Conservation (phyloP, 1,139 yeast genomes). For the Zygosaccharomyces sapae region DNA sequence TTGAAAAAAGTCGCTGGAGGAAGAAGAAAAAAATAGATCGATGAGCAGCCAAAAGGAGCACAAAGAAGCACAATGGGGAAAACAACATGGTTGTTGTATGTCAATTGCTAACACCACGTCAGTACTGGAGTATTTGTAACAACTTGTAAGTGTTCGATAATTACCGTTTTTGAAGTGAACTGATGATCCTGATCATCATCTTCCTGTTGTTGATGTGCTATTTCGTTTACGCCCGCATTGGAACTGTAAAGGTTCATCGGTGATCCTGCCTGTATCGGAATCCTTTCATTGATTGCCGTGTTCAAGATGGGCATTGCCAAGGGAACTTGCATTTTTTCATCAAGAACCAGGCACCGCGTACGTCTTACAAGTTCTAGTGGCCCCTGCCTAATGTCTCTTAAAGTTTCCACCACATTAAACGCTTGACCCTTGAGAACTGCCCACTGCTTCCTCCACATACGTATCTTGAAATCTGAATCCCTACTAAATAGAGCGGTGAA, state of each 20-base stretch:
- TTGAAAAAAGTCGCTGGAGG: too few species aligned
- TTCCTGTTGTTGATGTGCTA: not conserved
- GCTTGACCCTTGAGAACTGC: slow-evolving; percentile 77
- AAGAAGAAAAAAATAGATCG: too few species aligned
- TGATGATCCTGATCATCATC: not conserved
- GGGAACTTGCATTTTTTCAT: slow-evolving; percentile 60
- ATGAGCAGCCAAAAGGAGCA: too few species aligned
- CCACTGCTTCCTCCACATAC: slow-evolving; percentile 67
- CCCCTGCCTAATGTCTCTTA: slow-evolving; percentile 56
- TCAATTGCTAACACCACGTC: too few species aligned
- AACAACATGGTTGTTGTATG: too few species aligned
- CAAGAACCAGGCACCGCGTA: slow-evolving; percentile 55
- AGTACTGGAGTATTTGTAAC: slow-evolving; percentile 60
- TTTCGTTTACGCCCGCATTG: slow-evolving; percentile 6
- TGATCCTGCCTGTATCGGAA: slow-evolving; percentile 17
- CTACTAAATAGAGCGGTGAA: slow-evolving; percentile 49
- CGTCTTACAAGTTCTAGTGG: slow-evolving; percentile 64
- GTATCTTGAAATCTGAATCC: slow-evolving; percentile 59
- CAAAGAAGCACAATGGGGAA: too few species aligned
- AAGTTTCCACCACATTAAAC: slow-evolving; percentile 65
- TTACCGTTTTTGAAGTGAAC: slow-evolving; percentile 41
- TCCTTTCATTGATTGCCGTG: slow-evolving; percentile 38
- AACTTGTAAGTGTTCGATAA: slow-evolving; percentile 59
- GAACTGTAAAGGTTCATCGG: slow-evolving; percentile 19
- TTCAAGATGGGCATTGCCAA: slow-evolving; percentile 36